Evolutionary conservation across 257 asterid species (phyloP), one percentile per base, ranked within the genome.

Genomic region (Solanum tarapatanum): DNA sequence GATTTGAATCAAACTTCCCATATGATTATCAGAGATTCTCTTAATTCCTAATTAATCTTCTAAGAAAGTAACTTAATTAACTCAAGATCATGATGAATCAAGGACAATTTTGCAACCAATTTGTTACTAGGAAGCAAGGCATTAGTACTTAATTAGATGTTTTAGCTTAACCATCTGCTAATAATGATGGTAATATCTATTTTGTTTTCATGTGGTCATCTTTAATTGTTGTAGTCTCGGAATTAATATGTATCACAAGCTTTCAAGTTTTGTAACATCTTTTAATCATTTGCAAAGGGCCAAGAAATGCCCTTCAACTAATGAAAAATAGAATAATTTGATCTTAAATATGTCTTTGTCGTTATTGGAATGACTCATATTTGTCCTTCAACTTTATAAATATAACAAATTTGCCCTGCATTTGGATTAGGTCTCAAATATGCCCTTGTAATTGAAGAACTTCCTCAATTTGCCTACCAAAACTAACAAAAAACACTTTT

Each of bases 1-100:
- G 86, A n/a, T 91, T 86, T 75, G 96, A 88, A 70, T 75, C 94
- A 6, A 88, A 85, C 76, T 91, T 91, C 83, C 88, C 87, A 23
- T 94, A 91, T 51, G 92, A 86, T 58, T 66, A 90, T 41, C 55
- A 48, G 23, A 72, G 90, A 39, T 91, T 87, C 87, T 89, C 87
- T 85, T 51, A 51, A 6, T 51, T 68, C 90, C 68, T 89, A 83
- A 84, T 79, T 73, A 73, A 73, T 75, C 45, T 37, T 32, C 33
- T 35, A 33, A 16, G 26, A 5, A 26, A 88, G 66, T 80, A 16
- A 9, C 41, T 80, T 80, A 45, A 28, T 80, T 80, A 28, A 45
- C 68, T 21, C 66, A 43, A 45, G 24, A 33, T 72, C 4, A 43
- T 26, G 39, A 79, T 43, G 66, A 79, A 51, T 30, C 39, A 43